A percentile compares a stretch with the other conserved stretches of the same genome.
These are phyloP conservation scores for Phytophthora crassamura DNA, from an alignment of 352 stramenopile genomes.

Conservation along the genomic window DNA sequence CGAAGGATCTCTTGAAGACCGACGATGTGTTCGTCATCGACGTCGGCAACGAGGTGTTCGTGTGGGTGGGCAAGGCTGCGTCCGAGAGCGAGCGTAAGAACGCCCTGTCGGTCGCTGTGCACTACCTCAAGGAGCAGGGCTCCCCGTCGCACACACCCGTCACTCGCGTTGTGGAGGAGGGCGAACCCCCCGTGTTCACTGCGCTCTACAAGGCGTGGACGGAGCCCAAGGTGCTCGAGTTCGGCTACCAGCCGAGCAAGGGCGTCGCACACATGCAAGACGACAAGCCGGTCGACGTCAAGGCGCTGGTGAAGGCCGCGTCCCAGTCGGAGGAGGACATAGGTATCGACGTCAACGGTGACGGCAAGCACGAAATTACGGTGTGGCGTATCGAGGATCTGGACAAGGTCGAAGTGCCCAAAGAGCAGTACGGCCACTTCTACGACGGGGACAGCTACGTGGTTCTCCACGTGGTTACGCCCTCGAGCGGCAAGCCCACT, in stretches of 20 bases:
- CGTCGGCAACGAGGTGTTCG: slow-evolving; percentile 85
- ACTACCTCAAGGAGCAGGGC: slow-evolving; percentile 81
- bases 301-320: slow-evolving; percentile 52
- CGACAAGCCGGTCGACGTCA: slow-evolving; percentile 66
- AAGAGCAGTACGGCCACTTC: slow-evolving; percentile 91
- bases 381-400: slow-evolving; percentile 94
- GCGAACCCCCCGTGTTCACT: slow-evolving; percentile 88
- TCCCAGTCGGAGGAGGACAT: slow-evolving; percentile 73
- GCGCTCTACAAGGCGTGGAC: slow-evolving; percentile 85
- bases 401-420: slow-evolving; percentile 84
- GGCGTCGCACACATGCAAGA: slow-evolving; percentile 50
- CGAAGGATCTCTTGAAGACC: slow-evolving; percentile 80
- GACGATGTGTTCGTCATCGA: slow-evolving; percentile 95
- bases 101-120: slow-evolving; percentile 79
- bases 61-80: slow-evolving; percentile 92
- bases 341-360: slow-evolving; percentile 68
- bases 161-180: slow-evolving; percentile 86
- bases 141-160: slow-evolving; percentile 73
- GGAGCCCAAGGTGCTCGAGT: slow-evolving; percentile 70
- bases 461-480: slow-evolving; percentile 85
- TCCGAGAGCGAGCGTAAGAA: slow-evolving; percentile 89
- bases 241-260: slow-evolving; percentile 59
- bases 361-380: slow-evolving; percentile 79
- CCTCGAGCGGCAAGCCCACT: slow-evolving; percentile 64
- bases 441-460: slow-evolving; percentile 97